Evolutionary conservation across 2,329 filamentous ascomycete genomes (phyloP).

Genomic region (Sporothrix luriei): DNA sequence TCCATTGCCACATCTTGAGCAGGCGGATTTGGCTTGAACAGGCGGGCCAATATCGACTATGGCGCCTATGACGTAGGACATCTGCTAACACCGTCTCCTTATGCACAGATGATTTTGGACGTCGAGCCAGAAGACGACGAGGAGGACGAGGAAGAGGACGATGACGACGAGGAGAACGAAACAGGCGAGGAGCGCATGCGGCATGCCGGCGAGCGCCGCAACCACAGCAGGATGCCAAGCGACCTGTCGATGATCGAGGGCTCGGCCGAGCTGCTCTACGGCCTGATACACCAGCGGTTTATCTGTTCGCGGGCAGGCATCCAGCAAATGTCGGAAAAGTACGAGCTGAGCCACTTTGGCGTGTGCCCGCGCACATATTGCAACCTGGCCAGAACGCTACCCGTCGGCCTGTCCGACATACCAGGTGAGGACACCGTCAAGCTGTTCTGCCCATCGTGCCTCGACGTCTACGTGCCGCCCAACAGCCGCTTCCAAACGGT

Average conservation of each 20-base stretch:
- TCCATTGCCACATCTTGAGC: not conserved
- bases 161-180: slow-evolving; percentile 72
- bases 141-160: slow-evolving; percentile 81
- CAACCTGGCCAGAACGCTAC: slow-evolving; percentile 84
- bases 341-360: slow-evolving; percentile 94
- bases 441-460: slow-evolving; percentile 93
- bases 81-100: not conserved
- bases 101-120: slow-evolving; percentile 83
- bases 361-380: slow-evolving; percentile 94
- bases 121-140: slow-evolving; percentile 95
- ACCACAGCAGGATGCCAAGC: slow-evolving; percentile 81
- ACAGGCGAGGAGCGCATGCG: slow-evolving; percentile 64
- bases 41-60: not conserved
- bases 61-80: not conserved
- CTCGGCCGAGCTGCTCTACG: slow-evolving; percentile 96
- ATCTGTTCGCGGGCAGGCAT: slow-evolving; percentile 96
- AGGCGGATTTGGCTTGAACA: not conserved
- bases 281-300: slow-evolving; percentile 96
- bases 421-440: slow-evolving; percentile 98
- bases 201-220: slow-evolving; percentile 67
- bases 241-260: slow-evolving; percentile 95
- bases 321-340: slow-evolving; percentile 99
- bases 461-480: slow-evolving; percentile 95
- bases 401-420: slow-evolving; percentile 90
- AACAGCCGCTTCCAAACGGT: slow-evolving; percentile 98